Evolutionary conservation across 2,329 filamentous ascomycete genomes (phyloP).

Genomic region (Alternaria sp.): DNA sequence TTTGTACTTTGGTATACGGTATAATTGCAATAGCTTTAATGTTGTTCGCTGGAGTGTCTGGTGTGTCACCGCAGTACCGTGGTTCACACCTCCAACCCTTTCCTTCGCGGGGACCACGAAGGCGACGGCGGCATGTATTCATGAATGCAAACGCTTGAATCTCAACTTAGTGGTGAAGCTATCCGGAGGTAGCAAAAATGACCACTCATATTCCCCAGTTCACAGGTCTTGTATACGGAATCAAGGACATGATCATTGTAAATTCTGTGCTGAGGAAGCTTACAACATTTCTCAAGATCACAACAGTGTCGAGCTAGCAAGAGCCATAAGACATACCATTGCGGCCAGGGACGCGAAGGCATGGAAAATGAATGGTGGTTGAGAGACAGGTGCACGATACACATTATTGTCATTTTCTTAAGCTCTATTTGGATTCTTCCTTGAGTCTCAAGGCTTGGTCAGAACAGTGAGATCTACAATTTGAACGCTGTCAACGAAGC

Average conservation of each 20-base stretch:
- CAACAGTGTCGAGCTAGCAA: slow-evolving; percentile 57
- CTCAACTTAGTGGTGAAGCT: too few species aligned
- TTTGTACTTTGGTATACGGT: too few species aligned
- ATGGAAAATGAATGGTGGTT: slow-evolving; percentile 54
- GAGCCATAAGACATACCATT: slow-evolving; percentile 53
- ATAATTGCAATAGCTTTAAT: too few species aligned
- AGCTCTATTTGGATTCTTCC: neutral
- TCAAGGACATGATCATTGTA: slow-evolving; percentile 57
- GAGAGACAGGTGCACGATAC: slow-evolving; percentile 50
- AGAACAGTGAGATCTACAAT: slow-evolving; percentile 32
- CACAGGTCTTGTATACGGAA: slow-evolving; percentile 41
- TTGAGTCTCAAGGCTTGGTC: neutral
- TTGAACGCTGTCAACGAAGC: slow-evolving; percentile 52
- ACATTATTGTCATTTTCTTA: slow-evolving; percentile 52
- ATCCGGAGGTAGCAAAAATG: neutral
- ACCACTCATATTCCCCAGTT: slow-evolving; percentile 43
- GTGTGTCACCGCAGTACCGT: too few species aligned
- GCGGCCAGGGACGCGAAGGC: slow-evolving; percentile 55
- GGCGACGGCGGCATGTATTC: too few species aligned
- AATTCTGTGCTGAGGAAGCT: slow-evolving; percentile 57
- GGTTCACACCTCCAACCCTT: too few species aligned
- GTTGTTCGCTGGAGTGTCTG: too few species aligned
- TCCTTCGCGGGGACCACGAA: too few species aligned
- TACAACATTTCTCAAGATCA: slow-evolving; percentile 53
- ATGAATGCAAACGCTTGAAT: too few species aligned